Conservation (phyloP, 148 eudicot species). For the Chenopodium quinoa region DNA sequence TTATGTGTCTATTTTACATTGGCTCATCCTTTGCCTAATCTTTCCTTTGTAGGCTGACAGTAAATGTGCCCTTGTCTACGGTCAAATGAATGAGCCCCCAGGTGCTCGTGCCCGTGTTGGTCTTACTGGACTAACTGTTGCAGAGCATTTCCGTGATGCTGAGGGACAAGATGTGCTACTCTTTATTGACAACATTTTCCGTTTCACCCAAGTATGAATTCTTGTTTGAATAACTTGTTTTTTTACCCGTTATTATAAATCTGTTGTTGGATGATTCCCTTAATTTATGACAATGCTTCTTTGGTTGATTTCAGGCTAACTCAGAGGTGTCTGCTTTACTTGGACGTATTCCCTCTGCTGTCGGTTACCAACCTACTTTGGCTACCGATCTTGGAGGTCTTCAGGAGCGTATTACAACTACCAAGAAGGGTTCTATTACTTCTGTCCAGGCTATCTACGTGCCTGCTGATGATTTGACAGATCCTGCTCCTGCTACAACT, state of each 20-base stretch:
- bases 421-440: constrained; percentile 95
- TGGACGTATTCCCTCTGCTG: constrained; percentile 99
- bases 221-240: neutral
- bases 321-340: constrained; percentile 99
- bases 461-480: constrained; percentile 92
- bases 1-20: neutral
- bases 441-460: constrained; percentile 97
- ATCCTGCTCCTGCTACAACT: constrained; percentile 91
- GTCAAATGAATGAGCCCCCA: constrained; percentile 99
- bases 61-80: constrained; percentile 95
- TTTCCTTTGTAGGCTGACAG: constrained; percentile 56
- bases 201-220: constrained; percentile 77
- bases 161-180: constrained; percentile 98
- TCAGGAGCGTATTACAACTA: constrained; percentile 97
- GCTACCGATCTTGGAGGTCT: constrained; percentile 99
- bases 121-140: constrained; percentile 90
- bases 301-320: constrained; percentile 53
- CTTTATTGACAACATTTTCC: constrained; percentile 96
- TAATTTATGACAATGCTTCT: constrained; percentile 42
- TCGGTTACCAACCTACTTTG: constrained; percentile 97
- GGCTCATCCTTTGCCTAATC: neutral
- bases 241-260: neutral
- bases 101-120: constrained; percentile 99
- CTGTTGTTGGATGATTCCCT: neutral
- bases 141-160: constrained; percentile 90